Percentiles rank a stretch among this genome's conserved stretches.
Evolutionary conservation across 495 filamentous ascomycete species (phyloP).

Genomic region (Penicillium subrubescens): DNA sequence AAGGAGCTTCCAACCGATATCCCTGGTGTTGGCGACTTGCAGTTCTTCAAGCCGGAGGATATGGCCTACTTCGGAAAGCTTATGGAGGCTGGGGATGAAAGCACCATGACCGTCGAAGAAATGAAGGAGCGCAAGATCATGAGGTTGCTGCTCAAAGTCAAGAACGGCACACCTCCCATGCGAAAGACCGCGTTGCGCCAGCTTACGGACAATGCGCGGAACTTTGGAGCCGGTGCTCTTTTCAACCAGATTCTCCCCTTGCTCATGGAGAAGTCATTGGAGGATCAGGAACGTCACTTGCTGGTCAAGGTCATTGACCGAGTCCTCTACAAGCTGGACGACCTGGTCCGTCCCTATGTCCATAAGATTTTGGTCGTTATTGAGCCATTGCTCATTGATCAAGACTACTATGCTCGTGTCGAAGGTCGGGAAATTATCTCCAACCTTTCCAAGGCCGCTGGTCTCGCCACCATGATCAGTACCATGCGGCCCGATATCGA

Average conservation of each 20-base stretch:
- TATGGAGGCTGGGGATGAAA: conserved; percentile 92
- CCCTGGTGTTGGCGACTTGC: conserved; percentile 93
- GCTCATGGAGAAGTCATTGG: conserved; percentile 97
- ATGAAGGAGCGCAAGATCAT: conserved; percentile 99
- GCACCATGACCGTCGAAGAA: conserved; percentile 87
- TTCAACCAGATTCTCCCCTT: conserved; percentile 98
- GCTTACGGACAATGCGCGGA: conserved; percentile 94
- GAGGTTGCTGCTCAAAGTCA: conserved; percentile 94
- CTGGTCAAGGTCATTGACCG: conserved; percentile 99
- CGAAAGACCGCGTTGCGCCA: conserved; percentile 98
- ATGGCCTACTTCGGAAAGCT: conserved; percentile 99
- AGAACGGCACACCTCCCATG: conserved; percentile 99
- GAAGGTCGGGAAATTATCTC: conserved; percentile 99
- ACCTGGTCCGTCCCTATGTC: conserved; percentile 92
- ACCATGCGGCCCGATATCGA: conserved; percentile 99
- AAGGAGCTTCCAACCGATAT: conserved; percentile 97
- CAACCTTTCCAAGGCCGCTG: conserved; percentile 94
- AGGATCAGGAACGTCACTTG: conserved; percentile 98
- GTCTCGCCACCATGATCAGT: conserved; percentile 98
- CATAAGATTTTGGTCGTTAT: conserved; percentile 99
- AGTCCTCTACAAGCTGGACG: conserved; percentile 97
- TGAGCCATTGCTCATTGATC: conserved; percentile 96
- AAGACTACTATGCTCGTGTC: conserved; percentile 98
- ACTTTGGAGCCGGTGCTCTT: conserved; percentile 91
- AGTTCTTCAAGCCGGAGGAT: conserved; percentile 99